Evolutionary conservation across 768 basidiomycete genomes (phyloP).

Genomic region (Hypsizygus marmoreus): DNA sequence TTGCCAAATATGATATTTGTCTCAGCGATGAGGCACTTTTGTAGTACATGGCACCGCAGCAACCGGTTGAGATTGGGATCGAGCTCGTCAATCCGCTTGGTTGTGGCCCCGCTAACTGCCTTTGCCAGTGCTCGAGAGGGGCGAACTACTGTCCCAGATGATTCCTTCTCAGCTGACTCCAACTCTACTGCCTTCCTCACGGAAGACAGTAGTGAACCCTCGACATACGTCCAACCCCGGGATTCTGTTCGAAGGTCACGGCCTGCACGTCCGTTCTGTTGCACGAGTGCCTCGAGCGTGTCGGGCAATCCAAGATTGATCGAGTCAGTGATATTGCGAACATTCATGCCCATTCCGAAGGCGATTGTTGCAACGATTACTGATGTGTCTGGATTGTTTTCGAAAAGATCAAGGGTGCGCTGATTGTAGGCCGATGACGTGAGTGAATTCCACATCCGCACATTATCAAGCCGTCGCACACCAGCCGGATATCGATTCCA

Average conservation of each 20-base stretch:
- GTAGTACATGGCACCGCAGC: no score
- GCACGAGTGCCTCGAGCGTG: slow-evolving; percentile 13
- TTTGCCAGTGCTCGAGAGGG: no score
- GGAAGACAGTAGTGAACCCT: slow-evolving; percentile 1
- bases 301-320: slow-evolving; percentile 21
- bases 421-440: slow-evolving; percentile 17
- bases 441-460: slow-evolving; percentile 20
- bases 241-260: slow-evolving; percentile 10
- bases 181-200: background rate
- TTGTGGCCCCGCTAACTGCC: no score
- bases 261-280: slow-evolving; percentile 20
- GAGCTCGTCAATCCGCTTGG: no score
- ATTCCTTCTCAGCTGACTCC: no score
- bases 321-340: slow-evolving; percentile 17
- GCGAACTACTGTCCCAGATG: no score
- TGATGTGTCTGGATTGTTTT: slow-evolving; percentile 11
- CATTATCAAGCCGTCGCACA: slow-evolving; percentile 6
- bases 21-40: no score
- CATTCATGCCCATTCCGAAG: slow-evolving; percentile 24
- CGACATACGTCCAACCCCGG: slow-evolving; percentile 18
- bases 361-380: slow-evolving; percentile 21
- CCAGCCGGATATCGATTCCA: slow-evolving; percentile 14
- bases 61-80: no score
- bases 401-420: slow-evolving; percentile 16
- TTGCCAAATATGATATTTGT: no score